These are phyloP conservation scores for Microbotryum violaceum DNA, from an alignment of 1,284 basidiomycete genomes.

Conservation along the genomic window DNA sequence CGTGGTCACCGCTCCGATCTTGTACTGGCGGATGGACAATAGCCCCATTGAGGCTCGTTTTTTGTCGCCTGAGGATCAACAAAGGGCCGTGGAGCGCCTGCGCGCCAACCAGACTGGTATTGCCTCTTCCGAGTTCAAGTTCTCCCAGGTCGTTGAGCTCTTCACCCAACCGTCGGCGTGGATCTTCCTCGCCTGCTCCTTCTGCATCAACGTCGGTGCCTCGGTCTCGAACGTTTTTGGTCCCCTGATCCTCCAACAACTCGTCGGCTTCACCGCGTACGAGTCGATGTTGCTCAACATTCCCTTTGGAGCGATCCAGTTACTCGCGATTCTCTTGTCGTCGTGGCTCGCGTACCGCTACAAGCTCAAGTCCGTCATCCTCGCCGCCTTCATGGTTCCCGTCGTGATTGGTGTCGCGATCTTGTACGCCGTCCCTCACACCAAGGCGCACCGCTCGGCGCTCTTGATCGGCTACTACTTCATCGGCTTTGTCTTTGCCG, in stretches of 20 bases:
- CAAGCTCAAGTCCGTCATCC: conserved; percentile 37
- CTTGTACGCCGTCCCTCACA: conserved; percentile 34
- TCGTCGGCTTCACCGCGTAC: conserved; percentile 39
- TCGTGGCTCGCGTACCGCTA: conserved; percentile 38
- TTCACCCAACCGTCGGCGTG: conserved; percentile 41
- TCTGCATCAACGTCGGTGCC: conserved; percentile 22
- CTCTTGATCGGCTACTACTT: conserved; percentile 44
- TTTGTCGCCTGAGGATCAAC: conserved; percentile 40
- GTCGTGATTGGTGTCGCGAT: conserved; percentile 36
- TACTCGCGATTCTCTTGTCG: conserved; percentile 36
- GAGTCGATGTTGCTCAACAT: conserved; percentile 42
- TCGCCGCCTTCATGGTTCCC: conserved; percentile 37
- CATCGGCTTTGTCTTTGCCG: conserved; percentile 41
- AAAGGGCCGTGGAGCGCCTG: conserved; percentile 43
- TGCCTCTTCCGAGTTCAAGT: conserved; percentile 40
- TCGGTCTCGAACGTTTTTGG: conserved; percentile 28
- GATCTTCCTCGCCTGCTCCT: conserved; percentile 38
- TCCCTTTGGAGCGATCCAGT: conserved; percentile 42
- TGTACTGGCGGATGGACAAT: conserved; percentile 35
- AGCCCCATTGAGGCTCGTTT: conserved; percentile 40
- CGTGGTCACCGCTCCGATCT: conserved; percentile 38
- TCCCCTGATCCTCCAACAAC: conserved; percentile 38
- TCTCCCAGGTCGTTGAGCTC: conserved; percentile 41
- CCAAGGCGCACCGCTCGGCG: conserved; percentile 26
- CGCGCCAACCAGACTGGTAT: conserved; percentile 44